Percentiles rank a stretch among this genome's conserved stretches.
Conservation (phyloP, 345 rosid species). For the Pseudoturritis turrita region DNA sequence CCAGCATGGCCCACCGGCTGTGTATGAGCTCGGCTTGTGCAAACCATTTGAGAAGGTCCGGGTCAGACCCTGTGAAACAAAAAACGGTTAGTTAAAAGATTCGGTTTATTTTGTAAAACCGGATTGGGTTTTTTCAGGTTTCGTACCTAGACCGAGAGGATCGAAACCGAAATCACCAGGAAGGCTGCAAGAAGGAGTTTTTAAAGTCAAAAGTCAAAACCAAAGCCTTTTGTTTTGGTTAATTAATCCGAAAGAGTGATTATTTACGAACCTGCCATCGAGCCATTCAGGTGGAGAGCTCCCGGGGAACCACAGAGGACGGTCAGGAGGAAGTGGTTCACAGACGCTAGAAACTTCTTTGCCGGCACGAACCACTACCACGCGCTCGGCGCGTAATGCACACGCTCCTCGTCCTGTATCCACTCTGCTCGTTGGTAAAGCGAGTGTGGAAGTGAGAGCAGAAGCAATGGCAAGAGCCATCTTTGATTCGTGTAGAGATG, state of each 20-base stretch:
- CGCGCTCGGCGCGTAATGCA: not conserved
- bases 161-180: constrained; percentile 92
- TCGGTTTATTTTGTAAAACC: not conserved
- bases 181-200: constrained; percentile 39
- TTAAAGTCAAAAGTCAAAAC: not conserved
- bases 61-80: constrained; percentile 68
- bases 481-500: not conserved
- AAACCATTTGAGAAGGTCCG: constrained; percentile 79
- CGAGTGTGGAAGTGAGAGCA: constrained; percentile 23
- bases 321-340: constrained; percentile 90
- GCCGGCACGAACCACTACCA: constrained; percentile 43
- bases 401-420: not conserved
- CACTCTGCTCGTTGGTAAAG: not conserved
- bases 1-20: constrained; percentile 97
- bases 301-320: constrained; percentile 96
- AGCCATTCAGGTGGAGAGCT: constrained; percentile 88
- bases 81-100: not conserved
- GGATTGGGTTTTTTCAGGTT: not conserved
- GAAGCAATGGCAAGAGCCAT: constrained; percentile 30
- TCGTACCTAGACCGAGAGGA: constrained; percentile 79
- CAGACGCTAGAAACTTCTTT: constrained; percentile 86
- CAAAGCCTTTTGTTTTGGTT: too few relatives aligned
- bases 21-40: constrained; percentile 94
- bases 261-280: constrained; percentile 65
- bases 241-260: too few relatives aligned